A percentile compares a stretch with the other conserved stretches of the same genome.
Evolutionary conservation across 2,329 filamentous ascomycete species (phyloP).

Genomic region (Fusarium pilosicola): DNA sequence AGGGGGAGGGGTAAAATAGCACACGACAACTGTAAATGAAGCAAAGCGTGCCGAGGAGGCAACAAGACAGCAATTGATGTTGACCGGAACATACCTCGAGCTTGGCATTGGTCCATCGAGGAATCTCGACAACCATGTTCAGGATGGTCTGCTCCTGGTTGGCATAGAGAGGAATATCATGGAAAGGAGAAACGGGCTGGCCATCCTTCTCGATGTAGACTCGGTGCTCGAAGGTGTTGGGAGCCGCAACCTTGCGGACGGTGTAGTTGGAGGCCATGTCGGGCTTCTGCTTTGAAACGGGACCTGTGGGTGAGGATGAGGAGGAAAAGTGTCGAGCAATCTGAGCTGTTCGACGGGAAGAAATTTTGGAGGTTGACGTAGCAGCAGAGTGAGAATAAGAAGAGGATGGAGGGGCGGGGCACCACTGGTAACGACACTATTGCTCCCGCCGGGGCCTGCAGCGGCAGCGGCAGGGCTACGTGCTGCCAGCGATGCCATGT

Average conservation of each 20-base stretch:
- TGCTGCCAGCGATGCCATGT: conserved; percentile 38
- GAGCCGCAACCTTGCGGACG: conserved; percentile 86
- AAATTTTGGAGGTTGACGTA: conserved; percentile 53
- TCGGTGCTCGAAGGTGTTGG: conserved; percentile 96
- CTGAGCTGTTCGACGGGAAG: conserved; percentile 62
- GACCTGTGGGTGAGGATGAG: conserved; percentile 35
- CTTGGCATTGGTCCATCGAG: conserved; percentile 99
- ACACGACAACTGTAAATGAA: conserved; percentile 25
- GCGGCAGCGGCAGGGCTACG: conserved; percentile 38
- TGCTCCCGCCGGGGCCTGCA: conserved; percentile 36
- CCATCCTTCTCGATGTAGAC: conserved; percentile 99
- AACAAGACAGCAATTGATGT: not conserved
- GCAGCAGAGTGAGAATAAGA: conserved; percentile 34
- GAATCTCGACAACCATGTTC: conserved; percentile 99
- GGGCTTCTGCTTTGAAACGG: conserved; percentile 29
- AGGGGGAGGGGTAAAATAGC: conserved; percentile 24
- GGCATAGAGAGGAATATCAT: conserved; percentile 98
- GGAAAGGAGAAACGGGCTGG: conserved; percentile 91
- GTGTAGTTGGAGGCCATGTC: conserved; percentile 74
- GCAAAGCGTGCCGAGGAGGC: not conserved
- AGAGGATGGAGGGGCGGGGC: conserved; percentile 54
- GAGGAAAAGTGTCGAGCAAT: conserved; percentile 65
- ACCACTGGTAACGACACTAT: conserved; percentile 37
- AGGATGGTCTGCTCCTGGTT: conserved; percentile 94
- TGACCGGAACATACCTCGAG: conserved; percentile 77